Base-by-base conservation (phyloP, 2,329 filamentous ascomycete species). In the Grosmannia huntii region DNA sequence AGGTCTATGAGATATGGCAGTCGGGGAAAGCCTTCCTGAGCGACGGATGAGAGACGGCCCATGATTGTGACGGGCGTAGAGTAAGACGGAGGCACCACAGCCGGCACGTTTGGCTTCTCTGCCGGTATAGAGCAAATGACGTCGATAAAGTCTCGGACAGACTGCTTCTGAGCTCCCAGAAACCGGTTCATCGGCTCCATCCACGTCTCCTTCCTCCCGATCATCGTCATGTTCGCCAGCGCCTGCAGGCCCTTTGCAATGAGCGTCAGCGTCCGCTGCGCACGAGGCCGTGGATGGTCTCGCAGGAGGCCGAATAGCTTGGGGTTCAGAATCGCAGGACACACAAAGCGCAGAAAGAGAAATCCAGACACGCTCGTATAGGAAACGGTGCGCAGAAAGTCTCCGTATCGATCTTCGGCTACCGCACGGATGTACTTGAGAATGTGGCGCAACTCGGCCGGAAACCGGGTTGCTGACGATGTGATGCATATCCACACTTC, bases 111-210 rank as follows among this genome's bases (percentile, higher is more conserved):
- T n/a, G 77, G 78, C 54, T 82, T 79, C 53, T 90, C 86, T 3
- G 85, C 81, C 1, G 89, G 85, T 57, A 96, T 89, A 10, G 86
- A 83, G 73, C 92, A 96, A 53, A 96, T 82, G 33, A 83, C 79
- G 68, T 97, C 91, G 60, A 96, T 86, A 65, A 91, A 96, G 53
- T 85, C 81, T 69, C 91, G 95, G 71, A 96, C 90, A 46, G 87
- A 82, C 65, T 86, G 80, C 23, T 90, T 83, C 66, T 95, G 86
- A 1, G 82, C 77, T 10, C 78, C 79, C 44, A 97, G 75, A 65
- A 96, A 96, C 50, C 81, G 82, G 68, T 96, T 97, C 92, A 97
- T 97, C 0, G 90, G 90, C 72, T 96, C 91, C 91, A 97, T 96
- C 90, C 90, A 97, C n/a, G 87, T 84, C 70, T 97, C 92, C 68